These are phyloP conservation scores for Starmera dryadoides DNA, from an alignment of 805 yeast species.

Conservation along the genomic window DNA sequence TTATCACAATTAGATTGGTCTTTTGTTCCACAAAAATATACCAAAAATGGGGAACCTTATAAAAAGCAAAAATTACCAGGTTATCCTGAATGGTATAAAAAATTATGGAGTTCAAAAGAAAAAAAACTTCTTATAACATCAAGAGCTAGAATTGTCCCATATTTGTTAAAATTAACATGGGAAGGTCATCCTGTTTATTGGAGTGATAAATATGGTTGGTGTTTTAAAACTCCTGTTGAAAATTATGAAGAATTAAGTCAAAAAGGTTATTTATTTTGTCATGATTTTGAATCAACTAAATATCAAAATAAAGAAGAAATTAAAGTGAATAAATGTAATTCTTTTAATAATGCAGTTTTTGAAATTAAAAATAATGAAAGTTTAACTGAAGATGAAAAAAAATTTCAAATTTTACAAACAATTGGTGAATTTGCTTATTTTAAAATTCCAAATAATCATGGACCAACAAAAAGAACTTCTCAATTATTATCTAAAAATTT, in stretches of 20 bases:
- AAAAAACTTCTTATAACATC: slow-evolving; percentile 53
- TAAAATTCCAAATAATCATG: slow-evolving; percentile 85
- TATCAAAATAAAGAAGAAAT: slow-evolving; percentile 3
- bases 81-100: slow-evolving; percentile 89
- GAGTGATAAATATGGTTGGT: slow-evolving; percentile 82
- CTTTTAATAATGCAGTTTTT: neutral
- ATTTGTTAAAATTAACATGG: slow-evolving; percentile 75
- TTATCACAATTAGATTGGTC: slow-evolving; percentile 86
- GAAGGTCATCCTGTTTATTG: slow-evolving; percentile 77
- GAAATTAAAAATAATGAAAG: neutral
- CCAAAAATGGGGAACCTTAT: slow-evolving; percentile 60
- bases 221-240: slow-evolving; percentile 50
- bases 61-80: slow-evolving; percentile 82
- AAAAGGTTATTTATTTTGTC: slow-evolving; percentile 25
- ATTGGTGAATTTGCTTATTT: slow-evolving; percentile 30
- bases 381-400: neutral
- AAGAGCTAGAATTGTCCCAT: slow-evolving; percentile 68
- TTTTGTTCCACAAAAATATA: slow-evolving; percentile 47
- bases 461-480: slow-evolving; percentile 66
- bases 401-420: neutral
- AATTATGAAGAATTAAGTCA: slow-evolving; percentile 23
- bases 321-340: neutral
- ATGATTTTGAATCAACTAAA: slow-evolving; percentile 5
- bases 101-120: slow-evolving; percentile 33
- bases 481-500: slow-evolving; percentile 74